These are phyloP conservation scores for Coniella lustricola DNA, from an alignment of 2,329 filamentous ascomycete species.

Conservation along the genomic window DNA sequence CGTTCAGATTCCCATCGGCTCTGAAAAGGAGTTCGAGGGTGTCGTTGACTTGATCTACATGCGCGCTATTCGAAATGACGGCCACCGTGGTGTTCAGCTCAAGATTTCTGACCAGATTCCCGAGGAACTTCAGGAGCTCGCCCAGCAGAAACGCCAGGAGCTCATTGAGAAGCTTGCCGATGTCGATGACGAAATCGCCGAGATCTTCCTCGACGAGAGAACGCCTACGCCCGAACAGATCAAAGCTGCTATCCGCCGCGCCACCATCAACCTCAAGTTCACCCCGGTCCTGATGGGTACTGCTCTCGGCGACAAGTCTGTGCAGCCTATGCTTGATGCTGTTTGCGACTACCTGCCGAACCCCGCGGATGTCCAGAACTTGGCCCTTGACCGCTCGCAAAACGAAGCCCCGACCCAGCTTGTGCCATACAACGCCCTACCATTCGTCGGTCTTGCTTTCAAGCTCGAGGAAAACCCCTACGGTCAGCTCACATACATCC, in stretches of 20 bases:
- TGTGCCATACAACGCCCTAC: constrained; percentile 85
- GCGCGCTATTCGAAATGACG: constrained; percentile 90
- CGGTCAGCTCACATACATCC: constrained; percentile 95
- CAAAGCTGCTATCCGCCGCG: constrained; percentile 82
- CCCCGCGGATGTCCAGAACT: constrained; percentile 80
- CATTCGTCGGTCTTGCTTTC: constrained; percentile 93
- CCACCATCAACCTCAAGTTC: constrained; percentile 86
- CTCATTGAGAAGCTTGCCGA: constrained; percentile 94
- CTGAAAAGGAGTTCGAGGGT: constrained; percentile 85
- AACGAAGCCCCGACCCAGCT: constrained; percentile 76
- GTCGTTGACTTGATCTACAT: constrained; percentile 89
- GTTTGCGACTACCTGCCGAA: constrained; percentile 96
- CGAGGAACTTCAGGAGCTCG: constrained; percentile 67
- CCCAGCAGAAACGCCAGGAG: constrained; percentile 72
- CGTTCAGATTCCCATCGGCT: constrained; percentile 88
- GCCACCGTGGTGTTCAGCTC: constrained; percentile 70
- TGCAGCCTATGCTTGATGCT: constrained; percentile 92
- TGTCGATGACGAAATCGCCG: constrained; percentile 95
- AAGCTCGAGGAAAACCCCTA: constrained; percentile 99
- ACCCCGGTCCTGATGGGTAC: constrained; percentile 95
- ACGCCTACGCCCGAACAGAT: constrained; percentile 76
- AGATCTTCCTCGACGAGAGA: constrained; percentile 84
- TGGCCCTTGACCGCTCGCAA: constrained; percentile 76
- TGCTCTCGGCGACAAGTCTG: constrained; percentile 85
- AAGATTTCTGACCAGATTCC: constrained; percentile 75